These are phyloP conservation scores for Penicillium sp. DNA, from an alignment of 2,329 filamentous ascomycete species.

Conservation along the genomic window DNA sequence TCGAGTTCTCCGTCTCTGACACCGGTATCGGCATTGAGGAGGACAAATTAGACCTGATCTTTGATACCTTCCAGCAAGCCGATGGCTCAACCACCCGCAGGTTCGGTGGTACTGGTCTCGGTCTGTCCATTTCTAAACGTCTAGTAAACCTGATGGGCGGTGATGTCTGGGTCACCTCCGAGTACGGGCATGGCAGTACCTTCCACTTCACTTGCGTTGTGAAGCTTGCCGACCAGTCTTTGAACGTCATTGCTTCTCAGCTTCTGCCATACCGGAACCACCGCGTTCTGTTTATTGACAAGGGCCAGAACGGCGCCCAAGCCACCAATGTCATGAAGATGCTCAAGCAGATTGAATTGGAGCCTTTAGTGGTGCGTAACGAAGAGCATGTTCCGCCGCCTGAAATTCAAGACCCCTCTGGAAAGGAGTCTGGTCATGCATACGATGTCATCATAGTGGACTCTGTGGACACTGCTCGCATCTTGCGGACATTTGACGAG, in stretches of 20 bases:
- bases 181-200: slow-evolving; percentile 85
- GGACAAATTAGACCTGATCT: slow-evolving; percentile 95
- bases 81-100: slow-evolving; percentile 95
- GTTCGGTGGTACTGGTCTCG: slow-evolving; percentile 92
- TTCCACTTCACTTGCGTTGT: slow-evolving; percentile 98
- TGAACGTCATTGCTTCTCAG: slow-evolving; percentile 72
- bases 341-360: slow-evolving; percentile 76
- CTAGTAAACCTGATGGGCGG: slow-evolving; percentile 96
- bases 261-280: slow-evolving; percentile 90
- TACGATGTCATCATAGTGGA: slow-evolving; percentile 98
- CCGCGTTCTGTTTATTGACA: slow-evolving; percentile 92
- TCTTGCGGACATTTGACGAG: slow-evolving; percentile 82
- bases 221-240: slow-evolving; percentile 77
- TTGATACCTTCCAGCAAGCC: slow-evolving; percentile 98
- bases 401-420: slow-evolving; percentile 55
- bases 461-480: slow-evolving; percentile 85
- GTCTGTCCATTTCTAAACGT: slow-evolving; percentile 91
- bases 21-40: slow-evolving; percentile 95
- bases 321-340: slow-evolving; percentile 76
- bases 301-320: slow-evolving; percentile 69
- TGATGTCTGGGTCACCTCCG: slow-evolving; percentile 92
- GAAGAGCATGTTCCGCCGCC: slow-evolving; percentile 66
- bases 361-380: slow-evolving; percentile 83
- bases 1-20: slow-evolving; percentile 94
- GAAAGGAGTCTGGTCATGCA: slow-evolving; percentile 57